Conservation (phyloP, 352 stramenopile species). For the Phytopythium boreale region DNA sequence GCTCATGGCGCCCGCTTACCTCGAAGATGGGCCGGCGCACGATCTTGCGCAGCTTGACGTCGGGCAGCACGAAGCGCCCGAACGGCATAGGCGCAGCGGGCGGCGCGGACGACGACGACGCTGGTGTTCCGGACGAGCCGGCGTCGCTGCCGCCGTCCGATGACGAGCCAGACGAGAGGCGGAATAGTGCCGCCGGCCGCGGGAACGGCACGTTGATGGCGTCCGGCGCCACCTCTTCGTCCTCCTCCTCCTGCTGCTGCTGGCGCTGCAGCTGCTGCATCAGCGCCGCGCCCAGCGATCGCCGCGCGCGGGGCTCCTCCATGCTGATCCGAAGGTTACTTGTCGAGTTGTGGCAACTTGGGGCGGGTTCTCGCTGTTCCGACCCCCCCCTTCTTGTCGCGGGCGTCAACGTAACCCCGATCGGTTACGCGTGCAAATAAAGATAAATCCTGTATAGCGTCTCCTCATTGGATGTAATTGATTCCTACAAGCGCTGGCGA, state of each 20-base stretch:
- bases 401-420: neutral
- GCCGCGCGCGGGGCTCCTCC: slow-evolving; percentile 3
- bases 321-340: slow-evolving; percentile 1
- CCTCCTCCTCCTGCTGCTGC: slow-evolving; percentile 2
- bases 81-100: neutral
- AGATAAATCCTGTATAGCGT: neutral
- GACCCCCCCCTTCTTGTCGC: neutral
- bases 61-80: slow-evolving; percentile 40
- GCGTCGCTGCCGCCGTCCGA: slow-evolving; percentile 5
- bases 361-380: neutral
- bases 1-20: slow-evolving; percentile 22
- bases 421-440: slow-evolving; percentile 1
- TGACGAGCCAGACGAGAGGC: slow-evolving; percentile 24
- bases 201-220: slow-evolving; percentile 32
- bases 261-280: slow-evolving; percentile 6
- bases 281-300: slow-evolving; percentile 3
- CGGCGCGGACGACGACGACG: neutral
- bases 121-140: slow-evolving; percentile 8
- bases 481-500: neutral
- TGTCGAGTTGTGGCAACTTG: neutral
- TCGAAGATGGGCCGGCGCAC: slow-evolving; percentile 72
- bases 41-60: slow-evolving; percentile 65
- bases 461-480: neutral
- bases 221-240: slow-evolving; percentile 12
- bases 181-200: slow-evolving; percentile 31